Evolutionary conservation across 2,329 filamentous ascomycete species (phyloP).

Genomic region (Mollisia scopiformis): DNA sequence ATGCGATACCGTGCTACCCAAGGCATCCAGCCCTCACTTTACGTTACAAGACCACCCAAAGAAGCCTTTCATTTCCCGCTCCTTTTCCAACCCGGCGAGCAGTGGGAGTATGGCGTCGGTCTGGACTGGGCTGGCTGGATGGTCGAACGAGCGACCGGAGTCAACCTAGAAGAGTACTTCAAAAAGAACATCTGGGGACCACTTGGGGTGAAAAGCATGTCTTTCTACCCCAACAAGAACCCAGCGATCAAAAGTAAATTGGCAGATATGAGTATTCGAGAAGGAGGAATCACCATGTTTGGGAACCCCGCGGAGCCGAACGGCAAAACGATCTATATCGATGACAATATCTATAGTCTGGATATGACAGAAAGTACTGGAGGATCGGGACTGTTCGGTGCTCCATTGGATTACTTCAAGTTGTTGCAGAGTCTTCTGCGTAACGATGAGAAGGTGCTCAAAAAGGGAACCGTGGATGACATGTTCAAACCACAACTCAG

Average conservation of each 20-base stretch:
- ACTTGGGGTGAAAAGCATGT: conserved; percentile 25
- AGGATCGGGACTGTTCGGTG: conserved; percentile 41
- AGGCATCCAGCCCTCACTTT: background rate
- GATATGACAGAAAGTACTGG: conserved; percentile 28
- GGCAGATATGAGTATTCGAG: conserved; percentile 22
- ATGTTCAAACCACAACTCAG: conserved; percentile 53
- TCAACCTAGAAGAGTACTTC: conserved; percentile 42
- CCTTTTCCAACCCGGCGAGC: conserved; percentile 64
- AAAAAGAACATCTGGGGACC: conserved; percentile 46
- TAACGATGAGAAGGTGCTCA: conserved; percentile 52
- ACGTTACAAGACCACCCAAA: background rate
- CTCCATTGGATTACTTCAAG: conserved; percentile 45
- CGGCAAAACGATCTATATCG: conserved; percentile 15
- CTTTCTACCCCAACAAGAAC: conserved; percentile 23
- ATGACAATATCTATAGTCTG: conserved; percentile 9
- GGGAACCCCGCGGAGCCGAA: conserved; percentile 19
- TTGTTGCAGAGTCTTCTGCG: conserved; percentile 49
- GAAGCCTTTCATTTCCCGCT: conserved; percentile 45
- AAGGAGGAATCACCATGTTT: conserved; percentile 19
- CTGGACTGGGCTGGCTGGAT: conserved; percentile 59
- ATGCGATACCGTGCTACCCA: conserved; percentile 17
- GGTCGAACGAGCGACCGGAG: conserved; percentile 44
- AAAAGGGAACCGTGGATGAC: conserved; percentile 41
- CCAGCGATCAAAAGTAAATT: conserved; percentile 24
- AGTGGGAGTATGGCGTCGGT: conserved; percentile 59